Base-by-base conservation (phyloP, 2,329 filamentous ascomycete genomes). In the Paecilomyces variotii region DNA sequence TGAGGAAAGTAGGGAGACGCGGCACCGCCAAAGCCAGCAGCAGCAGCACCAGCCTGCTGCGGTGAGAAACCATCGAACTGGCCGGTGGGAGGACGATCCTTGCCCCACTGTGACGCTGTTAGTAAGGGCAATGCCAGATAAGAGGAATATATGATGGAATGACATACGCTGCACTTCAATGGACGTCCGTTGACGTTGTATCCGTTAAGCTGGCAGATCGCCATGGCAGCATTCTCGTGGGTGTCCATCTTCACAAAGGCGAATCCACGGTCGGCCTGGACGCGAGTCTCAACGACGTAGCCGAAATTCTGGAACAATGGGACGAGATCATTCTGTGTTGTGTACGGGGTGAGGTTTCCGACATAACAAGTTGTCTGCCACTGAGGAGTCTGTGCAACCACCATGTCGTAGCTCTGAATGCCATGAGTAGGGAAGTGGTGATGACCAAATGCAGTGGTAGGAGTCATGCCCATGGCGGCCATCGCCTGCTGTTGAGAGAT, bases 291-390 rank as follows among this genome's bases (percentile, higher is more conserved):
- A 56, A 96, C 89, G 52, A 99, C 94, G 70, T 91, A 97, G 58
- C 94, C 94, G 72, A 97, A 99, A 80, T 97, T 97, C 76, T 96
- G 91, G 82, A 99, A 99, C 39, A 99, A 82, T 4, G 94, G 94
- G n/a, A 99, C 89, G 32, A 99, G 86, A 68, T 99, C 94, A 69
- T 91, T 92, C 72, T 96, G 92, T 2, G 92, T 94, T 24, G 94
- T 99, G 80, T 99, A 99, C 0, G 94, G 94, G 3, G 94, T 99
- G 65, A 99, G 80, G 72, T 99, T 99, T 65, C 94, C 94, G 52
- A 99, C 94, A 66, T 99, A 99, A 82, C 89, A 93, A 55, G 94
- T 99, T 1, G 94, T 97, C 82, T 99, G 94, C 94, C 94, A 99
- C 68, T 87, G 88, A 11, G 94, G 93, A 12, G 94, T 97, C 80